Conservation (phyloP, 1,284 basidiomycete species). For the Irpex sp. region DNA sequence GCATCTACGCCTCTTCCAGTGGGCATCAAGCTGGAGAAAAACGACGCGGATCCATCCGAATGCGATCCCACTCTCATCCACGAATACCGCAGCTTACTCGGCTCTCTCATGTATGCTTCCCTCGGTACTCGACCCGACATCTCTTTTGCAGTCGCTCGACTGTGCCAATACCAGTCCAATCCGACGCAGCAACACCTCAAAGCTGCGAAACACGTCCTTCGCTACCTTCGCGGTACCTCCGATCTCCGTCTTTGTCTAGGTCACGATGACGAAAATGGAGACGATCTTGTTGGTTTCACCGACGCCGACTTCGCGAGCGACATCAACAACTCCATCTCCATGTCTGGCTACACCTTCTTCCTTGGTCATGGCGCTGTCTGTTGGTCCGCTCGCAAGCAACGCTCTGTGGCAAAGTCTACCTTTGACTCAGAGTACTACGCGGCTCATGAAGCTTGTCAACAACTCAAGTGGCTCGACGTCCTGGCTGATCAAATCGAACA, state of each 20-base stretch:
- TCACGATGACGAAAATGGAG: background rate
- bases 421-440: slow-evolving; percentile 28
- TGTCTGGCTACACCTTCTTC: slow-evolving; percentile 26
- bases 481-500: too few species aligned
- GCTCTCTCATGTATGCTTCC: slow-evolving; percentile 7
- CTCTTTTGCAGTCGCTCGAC: slow-evolving; percentile 1
- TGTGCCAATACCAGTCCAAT: slow-evolving; percentile 7
- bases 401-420: slow-evolving; percentile 24
- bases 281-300: slow-evolving; percentile 31
- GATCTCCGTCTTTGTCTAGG: slow-evolving; percentile 8
- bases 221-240: slow-evolving; percentile 23
- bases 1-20: slow-evolving; percentile 31
- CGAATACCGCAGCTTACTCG: slow-evolving; percentile 2
- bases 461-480: slow-evolving; percentile 24
- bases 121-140: slow-evolving; percentile 11
- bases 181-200: slow-evolving; percentile 16
- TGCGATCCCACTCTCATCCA: slow-evolving; percentile 9
- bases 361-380: slow-evolving; percentile 24
- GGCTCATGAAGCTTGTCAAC: slow-evolving; percentile 15
- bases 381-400: slow-evolving; percentile 29
- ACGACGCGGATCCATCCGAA: background rate
- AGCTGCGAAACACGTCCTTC: slow-evolving; percentile 24
- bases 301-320: slow-evolving; percentile 30
- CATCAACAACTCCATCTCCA: slow-evolving; percentile 12
- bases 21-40: slow-evolving; percentile 12